Evolutionary conservation across 306 rosid genomes (phyloP), one percentile per base, ranked within the genome.

Genomic region (Pachyrhizus erosus): DNA sequence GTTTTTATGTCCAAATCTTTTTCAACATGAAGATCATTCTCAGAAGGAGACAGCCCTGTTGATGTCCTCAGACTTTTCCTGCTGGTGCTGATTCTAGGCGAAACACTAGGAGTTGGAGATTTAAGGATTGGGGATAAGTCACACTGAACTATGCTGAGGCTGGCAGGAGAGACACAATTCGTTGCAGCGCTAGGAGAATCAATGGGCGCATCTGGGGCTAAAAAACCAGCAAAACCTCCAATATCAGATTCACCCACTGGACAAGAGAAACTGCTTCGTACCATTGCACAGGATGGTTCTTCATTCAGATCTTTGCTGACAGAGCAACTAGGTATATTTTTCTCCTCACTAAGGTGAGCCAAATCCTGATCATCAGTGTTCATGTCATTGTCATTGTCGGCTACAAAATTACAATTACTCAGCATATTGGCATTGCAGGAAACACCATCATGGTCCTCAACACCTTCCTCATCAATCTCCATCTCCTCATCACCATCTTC

Each of bases 401-500:
- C 76, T 55, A 69, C 24, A 26, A 58, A 75, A 83, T 81, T 75
- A 58, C 60, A 66, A 76, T 27, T 49, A 69, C 67, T 80, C 65
- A 3, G 60, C 62, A 57, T 11, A 54, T 78, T 58, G 40, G 45
- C 84, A 71, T 80, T 23, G 70, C 80, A 60, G 18, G 62, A 73
- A 34, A 43, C 77, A 24, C 54, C 77, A 66, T 64, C 89, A 27
- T 75, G 31, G 51, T 88, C 90, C 79, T 91, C 92, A 83, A 91
- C 90, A 76, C 87, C 95, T 79, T 91, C 97, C 86, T 88, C 99
- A 10, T 91, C 98, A 85, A 96, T 94, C 83, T 96, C 99, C 99
- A 96, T 96, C 88, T 96, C 99, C 80, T 88, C 95, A 85, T 96
- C 98, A 77, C 97, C 90, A 70, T 96, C 99, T 62, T 94, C 95